A percentile compares a stretch with the other conserved stretches of the same genome.
These are phyloP conservation scores for Biscogniauxia marginata DNA, from an alignment of 2,329 filamentous ascomycete genomes.

Conservation along the genomic window DNA sequence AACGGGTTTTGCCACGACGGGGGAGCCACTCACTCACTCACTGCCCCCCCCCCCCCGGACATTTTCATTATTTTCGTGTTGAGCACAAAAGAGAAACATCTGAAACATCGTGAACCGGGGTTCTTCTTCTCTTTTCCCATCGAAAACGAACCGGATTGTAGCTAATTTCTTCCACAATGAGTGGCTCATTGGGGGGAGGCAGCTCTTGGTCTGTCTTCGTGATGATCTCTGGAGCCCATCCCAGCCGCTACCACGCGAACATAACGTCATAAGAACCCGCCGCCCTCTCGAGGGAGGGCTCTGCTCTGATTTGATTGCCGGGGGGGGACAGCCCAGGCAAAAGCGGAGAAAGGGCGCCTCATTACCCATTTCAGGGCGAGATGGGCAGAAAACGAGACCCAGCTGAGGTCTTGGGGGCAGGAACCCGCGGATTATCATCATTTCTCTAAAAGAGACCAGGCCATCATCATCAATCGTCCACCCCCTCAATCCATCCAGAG, in stretches of 20 bases:
- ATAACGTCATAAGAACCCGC: background rate
- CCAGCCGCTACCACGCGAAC: background rate
- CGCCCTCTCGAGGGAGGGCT: background rate
- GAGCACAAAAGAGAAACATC: slow-evolving; percentile 8
- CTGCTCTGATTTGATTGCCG: background rate
- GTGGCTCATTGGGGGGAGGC: slow-evolving; percentile 1
- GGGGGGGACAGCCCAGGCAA: background rate
- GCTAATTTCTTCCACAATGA: slow-evolving; percentile 21
- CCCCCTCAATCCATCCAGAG: background rate
- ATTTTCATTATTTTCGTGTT: slow-evolving; percentile 16
- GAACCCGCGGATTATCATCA: background rate
- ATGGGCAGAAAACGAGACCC: background rate
- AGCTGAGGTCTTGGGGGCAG: too few species aligned
- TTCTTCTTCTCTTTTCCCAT: background rate
- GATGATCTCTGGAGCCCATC: background rate
- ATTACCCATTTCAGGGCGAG: background rate
- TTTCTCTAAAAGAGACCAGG: background rate
- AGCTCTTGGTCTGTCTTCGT: background rate
- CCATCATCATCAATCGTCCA: too few species aligned
- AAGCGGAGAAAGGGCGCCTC: background rate
- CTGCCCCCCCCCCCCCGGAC: too few species aligned
- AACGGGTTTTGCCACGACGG: too few species aligned
- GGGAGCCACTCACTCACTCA: too few species aligned
- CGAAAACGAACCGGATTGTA: slow-evolving; percentile 16
- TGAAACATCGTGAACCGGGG: slow-evolving; percentile 26